These are phyloP conservation scores for Penicillium goetzii DNA, from an alignment of 495 filamentous ascomycete genomes.

Conservation along the genomic window DNA sequence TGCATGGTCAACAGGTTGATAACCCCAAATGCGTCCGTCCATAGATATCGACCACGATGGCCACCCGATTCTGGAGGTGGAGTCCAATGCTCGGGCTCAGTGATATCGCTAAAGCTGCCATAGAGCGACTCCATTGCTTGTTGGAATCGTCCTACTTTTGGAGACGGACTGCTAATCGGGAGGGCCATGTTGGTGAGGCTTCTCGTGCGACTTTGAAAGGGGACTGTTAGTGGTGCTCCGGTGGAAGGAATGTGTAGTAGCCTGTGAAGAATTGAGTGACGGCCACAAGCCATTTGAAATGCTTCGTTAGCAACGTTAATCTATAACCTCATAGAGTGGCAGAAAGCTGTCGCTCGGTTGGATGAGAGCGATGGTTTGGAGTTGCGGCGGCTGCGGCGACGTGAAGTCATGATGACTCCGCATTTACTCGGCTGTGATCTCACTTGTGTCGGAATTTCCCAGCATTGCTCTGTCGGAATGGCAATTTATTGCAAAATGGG, in stretches of 20 bases:
- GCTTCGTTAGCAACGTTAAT: neutral
- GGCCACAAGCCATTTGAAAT: neutral
- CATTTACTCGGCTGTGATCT: conserved; percentile 32
- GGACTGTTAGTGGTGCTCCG: neutral
- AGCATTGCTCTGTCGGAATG: neutral
- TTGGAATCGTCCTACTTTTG: conserved; percentile 40
- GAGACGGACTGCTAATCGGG: conserved; percentile 31
- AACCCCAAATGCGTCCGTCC: conserved; percentile 73
- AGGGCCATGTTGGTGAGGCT: conserved; percentile 28
- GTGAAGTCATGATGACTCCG: conserved; percentile 43
- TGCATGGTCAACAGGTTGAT: conserved; percentile 67
- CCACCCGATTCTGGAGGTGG: conserved; percentile 59
- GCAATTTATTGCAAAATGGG: conserved; percentile 1
- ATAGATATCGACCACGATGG: conserved; percentile 67
- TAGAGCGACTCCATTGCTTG: conserved; percentile 48
- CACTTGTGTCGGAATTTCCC: conserved; percentile 21
- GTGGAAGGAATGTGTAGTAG: neutral
- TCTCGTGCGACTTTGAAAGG: neutral
- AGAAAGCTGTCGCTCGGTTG: neutral
- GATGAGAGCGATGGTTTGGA: conserved; percentile 11
- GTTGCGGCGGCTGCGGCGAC: conserved; percentile 18
- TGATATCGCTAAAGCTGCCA: conserved; percentile 38
- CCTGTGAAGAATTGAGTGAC: neutral
- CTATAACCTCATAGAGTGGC: neutral
- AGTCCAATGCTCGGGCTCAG: conserved; percentile 40